Conservation (phyloP, 805 yeast genomes). For the Metschnikowia kunwiensis region DNA sequence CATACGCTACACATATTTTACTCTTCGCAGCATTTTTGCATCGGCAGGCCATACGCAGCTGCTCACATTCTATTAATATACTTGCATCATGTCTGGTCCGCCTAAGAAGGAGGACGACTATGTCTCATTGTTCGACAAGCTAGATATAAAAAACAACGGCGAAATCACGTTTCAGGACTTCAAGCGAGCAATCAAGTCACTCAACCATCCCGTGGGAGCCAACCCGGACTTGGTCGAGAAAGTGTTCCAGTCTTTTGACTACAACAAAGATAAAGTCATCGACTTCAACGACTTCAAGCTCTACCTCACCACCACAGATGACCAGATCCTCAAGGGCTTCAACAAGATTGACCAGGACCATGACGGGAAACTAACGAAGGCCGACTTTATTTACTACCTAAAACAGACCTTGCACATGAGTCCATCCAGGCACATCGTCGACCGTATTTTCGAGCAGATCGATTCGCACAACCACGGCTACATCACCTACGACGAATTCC, state of each 20-base stretch:
- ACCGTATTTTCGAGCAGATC: constrained; percentile 51
- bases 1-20: not conserved
- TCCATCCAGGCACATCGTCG: constrained; percentile 52
- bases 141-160: constrained; percentile 44
- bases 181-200: constrained; percentile 40
- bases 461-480: constrained; percentile 60
- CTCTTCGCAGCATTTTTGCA: constrained; percentile 1
- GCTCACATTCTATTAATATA: too few relatives aligned
- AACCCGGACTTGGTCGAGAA: constrained; percentile 56
- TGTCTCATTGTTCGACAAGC: constrained; percentile 30
- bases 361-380: constrained; percentile 65
- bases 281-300: constrained; percentile 65
- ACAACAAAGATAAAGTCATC: constrained; percentile 52
- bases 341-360: constrained; percentile 62
- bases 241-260: constrained; percentile 58
- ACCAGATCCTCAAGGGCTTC: constrained; percentile 68
- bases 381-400: constrained; percentile 68
- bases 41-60: not conserved
- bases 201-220: constrained; percentile 64
- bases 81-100: constrained; percentile 2
- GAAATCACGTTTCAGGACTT: constrained; percentile 48
- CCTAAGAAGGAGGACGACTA: constrained; percentile 24
- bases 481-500: constrained; percentile 81
- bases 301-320: constrained; percentile 65
- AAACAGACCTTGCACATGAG: constrained; percentile 48